These are phyloP conservation scores for Aureobasidium lini DNA, from an alignment of 2,329 filamentous ascomycete genomes.

Conservation along the genomic window DNA sequence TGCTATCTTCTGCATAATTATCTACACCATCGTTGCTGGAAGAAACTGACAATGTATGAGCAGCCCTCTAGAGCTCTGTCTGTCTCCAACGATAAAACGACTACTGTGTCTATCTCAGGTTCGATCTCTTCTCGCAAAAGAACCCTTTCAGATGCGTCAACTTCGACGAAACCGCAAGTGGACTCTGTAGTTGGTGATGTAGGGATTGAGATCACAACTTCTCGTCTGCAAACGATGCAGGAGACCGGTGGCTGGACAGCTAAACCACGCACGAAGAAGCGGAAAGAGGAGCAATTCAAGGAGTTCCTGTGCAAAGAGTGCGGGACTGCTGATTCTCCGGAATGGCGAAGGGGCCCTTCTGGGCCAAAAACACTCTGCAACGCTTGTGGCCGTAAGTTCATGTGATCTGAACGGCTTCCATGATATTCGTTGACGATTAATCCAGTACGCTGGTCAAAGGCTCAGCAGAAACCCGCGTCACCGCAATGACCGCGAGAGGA, in stretches of 20 bases:
- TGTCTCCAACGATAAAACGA: neutral
- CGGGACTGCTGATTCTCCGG: neutral
- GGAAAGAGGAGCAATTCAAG: neutral
- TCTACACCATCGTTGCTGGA: neutral
- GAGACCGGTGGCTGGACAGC: neutral
- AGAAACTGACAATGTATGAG: neutral
- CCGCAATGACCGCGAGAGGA: neutral
- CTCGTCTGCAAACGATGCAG: neutral
- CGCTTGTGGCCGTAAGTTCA: neutral
- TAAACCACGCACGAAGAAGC: slow-evolving; percentile 1
- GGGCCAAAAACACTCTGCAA: neutral
- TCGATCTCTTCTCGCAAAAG: neutral
- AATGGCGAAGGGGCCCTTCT: neutral
- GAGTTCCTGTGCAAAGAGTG: slow-evolving; percentile 1
- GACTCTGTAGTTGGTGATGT: neutral
- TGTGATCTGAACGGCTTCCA: neutral
- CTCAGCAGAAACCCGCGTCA: neutral
- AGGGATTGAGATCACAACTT: neutral
- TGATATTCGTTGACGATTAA: neutral
- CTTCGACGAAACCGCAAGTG: neutral
- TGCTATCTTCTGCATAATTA: neutral
- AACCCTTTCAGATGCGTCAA: neutral
- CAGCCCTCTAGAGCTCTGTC: neutral
- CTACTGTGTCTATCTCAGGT: neutral
- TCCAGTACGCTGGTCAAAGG: slow-evolving; percentile 6